Conservation (phyloP, 768 basidiomycete genomes). For the Leccinum boreale region DNA sequence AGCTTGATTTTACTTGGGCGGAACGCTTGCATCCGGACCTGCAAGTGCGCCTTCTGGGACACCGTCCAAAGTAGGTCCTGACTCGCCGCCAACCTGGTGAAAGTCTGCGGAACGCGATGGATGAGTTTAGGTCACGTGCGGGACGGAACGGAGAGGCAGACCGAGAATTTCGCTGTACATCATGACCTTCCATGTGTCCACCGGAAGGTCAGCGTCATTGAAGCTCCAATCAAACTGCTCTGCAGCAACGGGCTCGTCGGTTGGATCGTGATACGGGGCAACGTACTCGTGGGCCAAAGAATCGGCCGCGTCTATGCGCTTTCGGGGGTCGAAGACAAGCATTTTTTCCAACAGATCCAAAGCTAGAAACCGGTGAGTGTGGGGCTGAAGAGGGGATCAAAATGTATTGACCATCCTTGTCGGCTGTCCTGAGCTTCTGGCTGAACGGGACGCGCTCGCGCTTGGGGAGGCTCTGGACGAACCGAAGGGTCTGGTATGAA, state of each 20-base stretch:
- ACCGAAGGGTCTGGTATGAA: conserved; percentile 78
- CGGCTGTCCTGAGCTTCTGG: conserved; percentile 86
- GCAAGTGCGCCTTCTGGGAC: conserved; percentile 66
- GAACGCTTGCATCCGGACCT: conserved; percentile 45
- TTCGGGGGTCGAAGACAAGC: conserved; percentile 97
- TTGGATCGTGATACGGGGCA: conserved; percentile 96
- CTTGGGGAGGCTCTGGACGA: conserved; percentile 97
- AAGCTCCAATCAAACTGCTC: conserved; percentile 99
- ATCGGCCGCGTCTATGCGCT: conserved; percentile 90
- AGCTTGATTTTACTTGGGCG: conserved; percentile 14
- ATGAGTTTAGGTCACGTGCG: neutral
- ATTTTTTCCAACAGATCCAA: conserved; percentile 96
- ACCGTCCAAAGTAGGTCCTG: conserved; percentile 33
- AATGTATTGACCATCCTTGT: conserved; percentile 69
- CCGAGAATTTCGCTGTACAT: conserved; percentile 99
- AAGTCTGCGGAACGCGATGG: conserved; percentile 50
- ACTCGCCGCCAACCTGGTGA: conserved; percentile 66
- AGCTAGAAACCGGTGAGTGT: conserved; percentile 44
- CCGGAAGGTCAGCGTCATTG: conserved; percentile 97
- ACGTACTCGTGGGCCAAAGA: conserved; percentile 94
- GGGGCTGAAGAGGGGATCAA: neutral
- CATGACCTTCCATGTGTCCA: conserved; percentile 99
- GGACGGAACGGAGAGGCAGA: conserved; percentile 35
- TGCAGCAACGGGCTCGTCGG: conserved; percentile 90
- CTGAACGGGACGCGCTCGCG: conserved; percentile 93